A percentile compares a stretch with the other conserved stretches of the same genome.
These are phyloP conservation scores for Gnetum montanum DNA, from an alignment of 75 land plant genomes.

Conservation along the genomic window DNA sequence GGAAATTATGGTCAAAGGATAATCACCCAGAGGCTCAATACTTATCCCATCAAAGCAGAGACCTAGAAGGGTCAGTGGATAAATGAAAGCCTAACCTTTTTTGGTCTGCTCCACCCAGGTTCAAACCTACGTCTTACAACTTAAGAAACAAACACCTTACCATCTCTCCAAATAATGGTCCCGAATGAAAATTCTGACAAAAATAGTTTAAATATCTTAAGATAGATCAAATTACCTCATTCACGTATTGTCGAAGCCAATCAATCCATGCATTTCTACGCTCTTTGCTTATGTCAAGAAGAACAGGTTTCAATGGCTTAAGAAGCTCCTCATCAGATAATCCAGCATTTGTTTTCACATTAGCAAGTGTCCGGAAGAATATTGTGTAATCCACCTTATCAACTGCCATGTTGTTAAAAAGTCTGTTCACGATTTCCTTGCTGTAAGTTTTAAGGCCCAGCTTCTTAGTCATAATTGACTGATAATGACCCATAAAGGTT, in stretches of 20 bases:
- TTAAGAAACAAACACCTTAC: no score
- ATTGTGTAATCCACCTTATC: constrained; percentile 99
- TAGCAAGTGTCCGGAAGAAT: constrained; percentile 87
- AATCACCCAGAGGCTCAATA: no score
- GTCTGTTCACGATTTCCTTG: constrained; percentile 71
- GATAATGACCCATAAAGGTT: constrained; percentile 92
- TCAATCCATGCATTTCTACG: constrained; percentile 82
- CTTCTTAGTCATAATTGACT: constrained; percentile 83
- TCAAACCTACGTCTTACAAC: no score
- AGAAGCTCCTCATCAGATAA: constrained; percentile 65
- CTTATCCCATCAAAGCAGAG: no score
- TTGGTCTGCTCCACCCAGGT: neutral
- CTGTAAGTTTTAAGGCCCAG: constrained; percentile 80
- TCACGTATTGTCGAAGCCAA: constrained; percentile 64
- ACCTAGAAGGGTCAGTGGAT: neutral
- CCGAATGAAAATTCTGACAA: neutral
- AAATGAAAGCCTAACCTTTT: no score
- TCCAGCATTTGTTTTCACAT: constrained; percentile 50
- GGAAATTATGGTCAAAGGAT: neutral
- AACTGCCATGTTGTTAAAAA: constrained; percentile 88
- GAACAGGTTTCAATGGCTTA: constrained; percentile 65
- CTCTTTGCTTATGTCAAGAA: constrained; percentile 86
- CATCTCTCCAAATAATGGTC: no score
- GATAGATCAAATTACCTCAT: constrained; percentile 53
- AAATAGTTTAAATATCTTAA: neutral